phyloP scores from a whole-genome alignment of 495 filamentous ascomycete species.

The Darksidea phi region DNA sequence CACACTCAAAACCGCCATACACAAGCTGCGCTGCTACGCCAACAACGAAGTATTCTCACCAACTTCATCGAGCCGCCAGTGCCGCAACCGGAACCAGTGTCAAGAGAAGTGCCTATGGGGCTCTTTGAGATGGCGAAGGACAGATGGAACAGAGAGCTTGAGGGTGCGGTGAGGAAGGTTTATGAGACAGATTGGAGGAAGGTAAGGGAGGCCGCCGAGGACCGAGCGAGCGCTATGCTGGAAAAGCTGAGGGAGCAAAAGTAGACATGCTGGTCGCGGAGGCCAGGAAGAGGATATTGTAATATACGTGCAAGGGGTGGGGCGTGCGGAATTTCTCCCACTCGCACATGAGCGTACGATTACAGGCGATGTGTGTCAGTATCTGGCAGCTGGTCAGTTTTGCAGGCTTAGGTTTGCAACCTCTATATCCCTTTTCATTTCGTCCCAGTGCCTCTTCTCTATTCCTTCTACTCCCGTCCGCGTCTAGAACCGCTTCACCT shows the following conservation, averaged over 20 bases:
- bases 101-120: constrained; percentile 39
- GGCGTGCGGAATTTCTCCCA: not conserved
- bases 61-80: constrained; percentile 51
- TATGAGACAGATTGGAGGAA: constrained; percentile 41
- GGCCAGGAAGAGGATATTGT: not conserved
- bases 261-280: constrained; percentile 5
- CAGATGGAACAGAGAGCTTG: constrained; percentile 45
- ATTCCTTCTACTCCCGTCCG: too few relatives aligned
- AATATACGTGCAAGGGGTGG: not conserved
- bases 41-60: constrained; percentile 64
- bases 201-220: constrained; percentile 41
- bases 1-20: constrained; percentile 69
- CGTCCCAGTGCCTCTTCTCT: too few relatives aligned
- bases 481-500: too few relatives aligned
- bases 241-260: constrained; percentile 36
- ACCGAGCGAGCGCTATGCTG: constrained; percentile 31
- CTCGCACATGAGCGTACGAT: too few relatives aligned
- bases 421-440: too few relatives aligned
- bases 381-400: too few relatives aligned
- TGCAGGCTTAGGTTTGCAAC: too few relatives aligned
- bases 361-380: too few relatives aligned
- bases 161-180: constrained; percentile 38
- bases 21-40: constrained; percentile 69
- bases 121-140: constrained; percentile 45
- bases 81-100: constrained; percentile 68